Conservation (phyloP, 352 stramenopile species). For the Globisporangium yorkense region DNA sequence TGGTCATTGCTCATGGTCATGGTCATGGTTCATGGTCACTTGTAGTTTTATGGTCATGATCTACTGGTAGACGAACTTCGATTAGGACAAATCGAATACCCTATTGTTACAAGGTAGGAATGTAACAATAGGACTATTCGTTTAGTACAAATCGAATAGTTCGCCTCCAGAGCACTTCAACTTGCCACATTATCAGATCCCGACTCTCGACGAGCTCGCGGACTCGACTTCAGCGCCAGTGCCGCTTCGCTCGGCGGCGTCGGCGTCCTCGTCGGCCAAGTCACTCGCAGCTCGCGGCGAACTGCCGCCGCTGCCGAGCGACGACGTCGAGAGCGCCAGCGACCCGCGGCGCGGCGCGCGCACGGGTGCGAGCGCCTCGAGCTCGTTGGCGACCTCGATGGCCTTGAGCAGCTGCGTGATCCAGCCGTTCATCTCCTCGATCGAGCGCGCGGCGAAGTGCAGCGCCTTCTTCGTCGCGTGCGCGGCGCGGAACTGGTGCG, state of each 20-base stretch:
- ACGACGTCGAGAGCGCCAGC: not conserved
- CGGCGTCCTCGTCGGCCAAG: constrained; percentile 8
- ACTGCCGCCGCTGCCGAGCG: not conserved
- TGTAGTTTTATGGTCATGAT: no score
- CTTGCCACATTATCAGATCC: not conserved
- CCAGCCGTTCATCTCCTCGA: constrained; percentile 72
- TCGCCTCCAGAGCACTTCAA: not conserved
- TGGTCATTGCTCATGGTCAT: no score
- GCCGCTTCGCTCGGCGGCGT: not conserved
- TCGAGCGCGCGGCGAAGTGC: constrained; percentile 44
- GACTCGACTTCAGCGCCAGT: not conserved
- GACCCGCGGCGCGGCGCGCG: constrained; percentile 1
- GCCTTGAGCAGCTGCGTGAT: constrained; percentile 54
- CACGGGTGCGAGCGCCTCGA: constrained; percentile 22
- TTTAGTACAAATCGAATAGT: no score
- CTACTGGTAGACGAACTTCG: no score
- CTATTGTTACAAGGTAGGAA: no score
- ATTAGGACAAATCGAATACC: no score
- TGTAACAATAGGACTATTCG: no score
- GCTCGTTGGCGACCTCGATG: constrained; percentile 50
- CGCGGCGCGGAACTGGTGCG: constrained; percentile 55
- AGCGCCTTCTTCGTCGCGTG: constrained; percentile 56
- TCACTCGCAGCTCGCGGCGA: constrained; percentile 4
- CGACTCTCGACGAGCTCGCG: no score
- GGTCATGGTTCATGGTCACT: no score